Percentiles rank a stretch among this genome's conserved stretches.
phyloP scores from a whole-genome alignment of 129 eudicot genomes.

The carrot (Daucus carota) region DH1_v3.0 NC_030383.2:46517001-46517500 shows the following conservation, averaged over 20 bases:
- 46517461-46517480: too few species aligned
- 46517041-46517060: constrained; percentile 53
- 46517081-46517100: constrained; percentile 76
- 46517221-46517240: not conserved
- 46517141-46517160: not conserved
- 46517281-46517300: too few species aligned
- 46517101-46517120: constrained; percentile 80
- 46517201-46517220: not conserved
- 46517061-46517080: constrained; percentile 77
- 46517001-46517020: constrained; percentile 56
- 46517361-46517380: too few species aligned
- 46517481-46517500: too few species aligned
- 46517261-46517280: not conserved
- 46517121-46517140: not conserved
- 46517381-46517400: too few species aligned
- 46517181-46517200: constrained; percentile 8
- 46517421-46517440: too few species aligned
- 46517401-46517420: too few species aligned
- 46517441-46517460: too few species aligned
- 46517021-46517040: constrained; percentile 60
- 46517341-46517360: too few species aligned
- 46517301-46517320: too few species aligned
- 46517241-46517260: not conserved
- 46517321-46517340: too few species aligned
- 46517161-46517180: not conserved